phyloP scores from a whole-genome alignment of 2,329 filamentous ascomycete species.

The Lecanosticta acicola region DNA sequence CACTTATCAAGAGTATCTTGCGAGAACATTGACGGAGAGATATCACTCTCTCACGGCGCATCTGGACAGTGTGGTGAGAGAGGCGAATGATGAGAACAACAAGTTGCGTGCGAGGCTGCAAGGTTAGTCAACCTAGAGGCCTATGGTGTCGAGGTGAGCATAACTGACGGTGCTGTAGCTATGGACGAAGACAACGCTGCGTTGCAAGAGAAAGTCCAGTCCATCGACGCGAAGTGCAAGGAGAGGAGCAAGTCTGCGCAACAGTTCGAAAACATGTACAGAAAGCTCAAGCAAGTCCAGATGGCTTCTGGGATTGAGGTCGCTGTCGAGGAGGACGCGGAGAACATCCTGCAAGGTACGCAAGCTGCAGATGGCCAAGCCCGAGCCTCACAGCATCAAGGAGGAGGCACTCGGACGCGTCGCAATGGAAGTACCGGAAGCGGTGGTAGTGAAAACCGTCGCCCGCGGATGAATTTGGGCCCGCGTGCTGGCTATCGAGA shows the following conservation, averaged over 20 bases:
- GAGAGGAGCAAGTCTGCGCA: slow-evolving; percentile 9
- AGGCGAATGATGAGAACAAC: slow-evolving; percentile 68
- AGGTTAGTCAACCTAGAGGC: slow-evolving; percentile 40
- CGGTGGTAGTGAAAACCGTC: background rate
- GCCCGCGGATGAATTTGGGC: background rate
- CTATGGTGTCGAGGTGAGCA: background rate
- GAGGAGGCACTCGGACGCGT: background rate
- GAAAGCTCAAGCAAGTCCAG: slow-evolving; percentile 51
- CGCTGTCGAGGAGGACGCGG: slow-evolving; percentile 50
- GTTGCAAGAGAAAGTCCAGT: slow-evolving; percentile 5
- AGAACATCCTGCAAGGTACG: slow-evolving; percentile 38
- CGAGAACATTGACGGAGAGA: slow-evolving; percentile 66
- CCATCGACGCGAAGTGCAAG: slow-evolving; percentile 10
- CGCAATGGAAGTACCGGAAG: slow-evolving; percentile 22
- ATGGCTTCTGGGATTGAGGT: slow-evolving; percentile 50
- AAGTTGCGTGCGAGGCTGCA: slow-evolving; percentile 59
- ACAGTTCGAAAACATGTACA: slow-evolving; percentile 36
- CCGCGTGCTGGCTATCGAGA: background rate
- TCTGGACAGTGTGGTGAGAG: slow-evolving; percentile 66
- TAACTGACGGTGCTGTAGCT: slow-evolving; percentile 1
- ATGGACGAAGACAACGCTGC: slow-evolving; percentile 7
- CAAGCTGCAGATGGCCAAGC: slow-evolving; percentile 5
- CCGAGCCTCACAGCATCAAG: slow-evolving; percentile 6
- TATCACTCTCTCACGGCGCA: slow-evolving; percentile 59
- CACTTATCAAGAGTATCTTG: slow-evolving; percentile 70